Evolutionary conservation across 2,329 filamentous ascomycete species (phyloP).

Genomic region (Catunica adiposa): DNA sequence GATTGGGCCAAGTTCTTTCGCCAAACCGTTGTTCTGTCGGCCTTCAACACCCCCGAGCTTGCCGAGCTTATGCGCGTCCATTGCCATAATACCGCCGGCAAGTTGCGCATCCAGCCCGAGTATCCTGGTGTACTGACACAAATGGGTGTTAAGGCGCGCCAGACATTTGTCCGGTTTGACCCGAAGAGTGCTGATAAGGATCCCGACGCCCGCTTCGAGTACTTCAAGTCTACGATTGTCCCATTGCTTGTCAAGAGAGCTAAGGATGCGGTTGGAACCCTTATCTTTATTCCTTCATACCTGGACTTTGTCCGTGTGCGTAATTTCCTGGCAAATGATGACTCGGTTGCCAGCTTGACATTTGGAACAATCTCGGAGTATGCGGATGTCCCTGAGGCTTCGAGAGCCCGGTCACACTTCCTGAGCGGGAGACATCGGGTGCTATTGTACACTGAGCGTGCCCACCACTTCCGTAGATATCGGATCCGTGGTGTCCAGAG

Average conservation of each 20-base stretch:
- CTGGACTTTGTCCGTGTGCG: conserved; percentile 87
- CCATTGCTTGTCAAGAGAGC: conserved; percentile 55
- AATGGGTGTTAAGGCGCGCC: conserved; percentile 54
- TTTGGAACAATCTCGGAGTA: conserved; percentile 88
- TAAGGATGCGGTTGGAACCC: conserved; percentile 49
- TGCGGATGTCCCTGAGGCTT: conserved; percentile 58
- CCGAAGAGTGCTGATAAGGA: conserved; percentile 42
- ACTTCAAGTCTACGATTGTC: conserved; percentile 70
- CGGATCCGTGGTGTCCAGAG: conserved; percentile 63
- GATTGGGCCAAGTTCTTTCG: conserved; percentile 63
- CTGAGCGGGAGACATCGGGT: conserved; percentile 65
- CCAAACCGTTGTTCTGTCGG: conserved; percentile 67
- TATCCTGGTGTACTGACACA: conserved; percentile 60
- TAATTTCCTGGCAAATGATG: conserved; percentile 71
- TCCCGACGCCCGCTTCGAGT: conserved; percentile 77
- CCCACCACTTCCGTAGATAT: conserved; percentile 94
- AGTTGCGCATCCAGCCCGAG: conserved; percentile 48
- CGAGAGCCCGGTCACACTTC: conserved; percentile 77
- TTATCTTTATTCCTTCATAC: conserved; percentile 85
- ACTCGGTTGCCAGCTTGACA: conserved; percentile 32
- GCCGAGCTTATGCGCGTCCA: conserved; percentile 60
- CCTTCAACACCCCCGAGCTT: conserved; percentile 78
- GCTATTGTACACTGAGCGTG: conserved; percentile 79
- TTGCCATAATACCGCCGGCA: conserved; percentile 69
- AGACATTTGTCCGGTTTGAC: conserved; percentile 82